Evolutionary conservation across 2,329 filamentous ascomycete genomes (phyloP).

Genomic region (Exophiala oligosperma): DNA sequence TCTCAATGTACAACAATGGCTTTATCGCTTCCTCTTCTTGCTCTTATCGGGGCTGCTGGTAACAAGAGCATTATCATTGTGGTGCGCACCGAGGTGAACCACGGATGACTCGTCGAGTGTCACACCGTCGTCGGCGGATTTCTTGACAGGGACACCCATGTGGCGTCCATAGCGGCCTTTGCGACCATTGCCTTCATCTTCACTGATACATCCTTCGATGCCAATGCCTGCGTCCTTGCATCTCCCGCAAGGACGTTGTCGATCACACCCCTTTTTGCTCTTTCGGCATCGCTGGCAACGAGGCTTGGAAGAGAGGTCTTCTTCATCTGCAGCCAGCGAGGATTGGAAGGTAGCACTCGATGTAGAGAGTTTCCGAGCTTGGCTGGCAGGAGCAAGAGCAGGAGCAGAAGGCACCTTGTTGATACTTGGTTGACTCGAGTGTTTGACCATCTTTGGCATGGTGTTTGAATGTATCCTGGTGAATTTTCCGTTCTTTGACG

Average conservation of each 20-base stretch:
- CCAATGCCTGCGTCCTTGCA: conserved; percentile 96
- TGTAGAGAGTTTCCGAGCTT: conserved; percentile 61
- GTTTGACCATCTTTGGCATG: conserved; percentile 42
- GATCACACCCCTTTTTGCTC: conserved; percentile 98
- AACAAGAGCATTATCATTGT: conserved; percentile 32
- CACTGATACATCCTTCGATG: conserved; percentile 90
- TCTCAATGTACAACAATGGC: not conserved
- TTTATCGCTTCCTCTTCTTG: conserved; percentile 68
- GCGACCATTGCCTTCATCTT: conserved; percentile 95
- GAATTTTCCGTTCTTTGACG: conserved; percentile 28
- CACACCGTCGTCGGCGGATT: conserved; percentile 47
- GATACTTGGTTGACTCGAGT: conserved; percentile 44
- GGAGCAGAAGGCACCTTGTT: conserved; percentile 44
- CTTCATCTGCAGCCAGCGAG: conserved; percentile 69
- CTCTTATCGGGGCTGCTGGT: conserved; percentile 55
- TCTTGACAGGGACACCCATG: conserved; percentile 68
- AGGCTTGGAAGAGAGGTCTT: conserved; percentile 91
- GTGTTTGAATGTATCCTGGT: conserved; percentile 37
- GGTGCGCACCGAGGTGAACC: conserved; percentile 30
- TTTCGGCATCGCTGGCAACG: conserved; percentile 98
- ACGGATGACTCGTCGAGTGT: conserved; percentile 56
- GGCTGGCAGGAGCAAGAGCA: conserved; percentile 33
- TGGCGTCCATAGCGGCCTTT: conserved; percentile 84
- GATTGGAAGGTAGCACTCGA: conserved; percentile 62
- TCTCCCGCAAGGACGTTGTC: conserved; percentile 89